A percentile compares a stretch with the other conserved stretches of the same genome.
Evolutionary conservation across 208 protist genomes (phyloP).

Genomic region (Leishmania turanica): DNA sequence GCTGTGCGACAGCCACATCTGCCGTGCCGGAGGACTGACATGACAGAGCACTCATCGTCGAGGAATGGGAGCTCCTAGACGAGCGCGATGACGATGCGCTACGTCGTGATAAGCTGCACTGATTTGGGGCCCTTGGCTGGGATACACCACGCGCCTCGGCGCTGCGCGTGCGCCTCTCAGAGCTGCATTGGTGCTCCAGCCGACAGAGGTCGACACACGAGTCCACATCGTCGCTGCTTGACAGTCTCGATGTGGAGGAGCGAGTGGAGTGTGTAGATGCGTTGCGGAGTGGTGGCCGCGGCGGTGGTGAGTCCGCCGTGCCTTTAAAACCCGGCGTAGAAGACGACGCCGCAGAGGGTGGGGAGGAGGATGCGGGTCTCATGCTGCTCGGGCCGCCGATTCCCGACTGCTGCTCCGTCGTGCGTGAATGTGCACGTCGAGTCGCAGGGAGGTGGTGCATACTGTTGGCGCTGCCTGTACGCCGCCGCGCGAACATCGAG

Average conservation of each 20-base stretch:
- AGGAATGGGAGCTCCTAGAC: not conserved
- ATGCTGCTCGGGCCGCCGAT: not conserved
- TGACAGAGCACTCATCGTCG: not conserved
- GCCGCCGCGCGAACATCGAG: constrained; percentile 5
- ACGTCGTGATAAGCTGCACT: not conserved
- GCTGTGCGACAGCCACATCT: not conserved
- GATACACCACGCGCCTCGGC: not conserved
- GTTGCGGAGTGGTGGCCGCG: not conserved
- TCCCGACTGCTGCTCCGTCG: not conserved
- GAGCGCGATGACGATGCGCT: not conserved
- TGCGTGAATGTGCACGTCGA: not conserved
- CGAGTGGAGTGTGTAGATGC: not conserved
- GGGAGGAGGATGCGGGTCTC: not conserved
- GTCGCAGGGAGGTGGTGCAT: not conserved
- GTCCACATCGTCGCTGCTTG: not conserved
- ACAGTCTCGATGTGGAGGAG: not conserved
- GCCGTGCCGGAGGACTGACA: not conserved
- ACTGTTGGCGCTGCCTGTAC: not conserved
- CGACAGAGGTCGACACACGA: not conserved
- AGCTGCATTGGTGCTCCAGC: not conserved
- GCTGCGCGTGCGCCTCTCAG: not conserved
- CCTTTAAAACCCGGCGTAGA: not conserved
- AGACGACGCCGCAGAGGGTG: not conserved
- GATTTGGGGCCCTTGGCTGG: not conserved
- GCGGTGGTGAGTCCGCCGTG: not conserved